Base-by-base conservation (phyloP, 805 yeast species). In the Starmerella powellii region DNA sequence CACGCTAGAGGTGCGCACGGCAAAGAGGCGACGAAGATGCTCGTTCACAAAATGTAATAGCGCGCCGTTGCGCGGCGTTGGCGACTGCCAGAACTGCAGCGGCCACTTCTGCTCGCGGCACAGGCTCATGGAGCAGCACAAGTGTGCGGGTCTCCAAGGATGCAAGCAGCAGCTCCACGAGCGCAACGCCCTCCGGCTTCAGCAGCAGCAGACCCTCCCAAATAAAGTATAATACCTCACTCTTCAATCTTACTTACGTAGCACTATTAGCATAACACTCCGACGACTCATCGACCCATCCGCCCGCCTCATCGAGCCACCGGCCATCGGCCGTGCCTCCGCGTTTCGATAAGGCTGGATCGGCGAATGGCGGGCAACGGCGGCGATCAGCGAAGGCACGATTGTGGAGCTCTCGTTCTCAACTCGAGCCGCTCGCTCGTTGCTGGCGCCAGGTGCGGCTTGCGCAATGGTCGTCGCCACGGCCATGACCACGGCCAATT, bases 91-190 rank as follows among this genome's bases (percentile, higher is more conserved):
- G 41, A 80, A 78, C 57, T 85, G 95, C 61, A 73, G 74, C 37
- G 93, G 94, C 34, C 80, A 78, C 56, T 85, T 75, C 61, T 85
- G 95, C 62, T 79, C 88, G 26, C 80, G 80, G 55, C 95, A 85
- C 64, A 72, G 95, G 43, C 67, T 85, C 42, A 67, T 86, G 63
- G 95, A 85, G 62, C 85, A 78, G 60, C 95, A 85, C 63, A 60
- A 70, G 45, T 85, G 95, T 59, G 67, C 71, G 44, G 94, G 91
- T 6, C 70, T 85, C 45, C 80, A 78, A 56, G 70, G 65, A 50
- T 84, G 93, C 66, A 83, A 83, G 66, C 87, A 84, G 54, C 75
- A 72, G 54, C 76, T 84, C 51, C 93, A 83, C 55, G 87, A 81
- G 56, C 70, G 84, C 51, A 85, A 85, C 58, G 95, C 95, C 33